Conservation (phyloP, 257 asterid genomes). For the Primulina huaijiensis region DNA sequence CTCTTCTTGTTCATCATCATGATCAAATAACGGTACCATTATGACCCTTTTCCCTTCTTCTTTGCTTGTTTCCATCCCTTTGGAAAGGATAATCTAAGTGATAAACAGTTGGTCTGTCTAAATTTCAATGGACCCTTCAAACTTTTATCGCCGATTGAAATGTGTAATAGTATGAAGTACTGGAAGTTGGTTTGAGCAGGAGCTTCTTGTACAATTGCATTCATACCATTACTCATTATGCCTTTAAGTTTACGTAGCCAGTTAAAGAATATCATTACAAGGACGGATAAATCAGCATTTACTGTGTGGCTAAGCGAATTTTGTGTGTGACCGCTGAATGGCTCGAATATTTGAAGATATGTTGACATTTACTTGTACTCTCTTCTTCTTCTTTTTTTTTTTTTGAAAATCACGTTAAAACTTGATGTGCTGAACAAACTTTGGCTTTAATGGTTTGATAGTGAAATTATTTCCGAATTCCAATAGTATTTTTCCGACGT, state of each 20-base stretch:
- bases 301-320: neutral
- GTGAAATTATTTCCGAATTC: too few relatives aligned
- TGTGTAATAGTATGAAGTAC: constrained; percentile 20
- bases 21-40: constrained; percentile 34
- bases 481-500: too few relatives aligned
- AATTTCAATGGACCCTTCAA: constrained; percentile 34
- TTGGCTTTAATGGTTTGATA: too few relatives aligned
- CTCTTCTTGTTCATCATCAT: constrained; percentile 51
- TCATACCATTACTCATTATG: neutral
- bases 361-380: too few relatives aligned
- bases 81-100: too few relatives aligned
- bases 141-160: constrained; percentile 18
- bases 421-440: too few relatives aligned
- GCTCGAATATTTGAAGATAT: too few relatives aligned
- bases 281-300: neutral
- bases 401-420: too few relatives aligned
- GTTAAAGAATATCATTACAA: constrained; percentile 4
- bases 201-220: constrained; percentile 26
- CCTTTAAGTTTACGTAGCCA: constrained; percentile 11
- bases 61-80: constrained; percentile 57
- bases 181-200: constrained; percentile 17
- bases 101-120: too few relatives aligned
- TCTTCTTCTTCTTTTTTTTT: too few relatives aligned
- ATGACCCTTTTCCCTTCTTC: constrained; percentile 51
- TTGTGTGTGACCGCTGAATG: too few relatives aligned